Evolutionary conservation across 2,329 filamentous ascomycete species (phyloP).

Genomic region (Fusarium solani-melongenae): DNA sequence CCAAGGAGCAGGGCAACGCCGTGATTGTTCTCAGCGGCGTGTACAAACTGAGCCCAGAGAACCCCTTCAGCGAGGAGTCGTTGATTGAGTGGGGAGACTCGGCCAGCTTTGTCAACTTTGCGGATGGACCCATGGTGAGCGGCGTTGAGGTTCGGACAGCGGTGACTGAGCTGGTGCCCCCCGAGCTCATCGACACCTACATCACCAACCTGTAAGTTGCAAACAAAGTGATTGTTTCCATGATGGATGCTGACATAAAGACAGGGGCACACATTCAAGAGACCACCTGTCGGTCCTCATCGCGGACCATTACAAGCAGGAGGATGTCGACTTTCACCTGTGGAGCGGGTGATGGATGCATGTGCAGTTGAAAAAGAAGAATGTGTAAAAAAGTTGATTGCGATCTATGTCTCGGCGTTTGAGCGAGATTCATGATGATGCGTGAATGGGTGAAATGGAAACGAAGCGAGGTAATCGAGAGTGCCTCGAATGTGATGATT

Average conservation of each 20-base stretch:
- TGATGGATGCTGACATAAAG: not conserved
- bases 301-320: slow-evolving; percentile 78
- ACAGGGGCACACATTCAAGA: slow-evolving; percentile 73
- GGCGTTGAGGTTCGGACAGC: slow-evolving; percentile 83
- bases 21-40: slow-evolving; percentile 92
- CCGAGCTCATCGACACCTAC: slow-evolving; percentile 81
- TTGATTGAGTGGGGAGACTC: slow-evolving; percentile 90
- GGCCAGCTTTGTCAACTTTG: slow-evolving; percentile 78
- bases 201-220: slow-evolving; percentile 78
- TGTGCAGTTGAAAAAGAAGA: slow-evolving; percentile 24
- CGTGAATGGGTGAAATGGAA: slow-evolving; percentile 19
- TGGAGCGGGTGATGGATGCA: slow-evolving; percentile 46
- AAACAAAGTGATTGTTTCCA: not conserved
- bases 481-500: slow-evolving; percentile 16
- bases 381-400: slow-evolving; percentile 15
- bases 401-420: slow-evolving; percentile 25
- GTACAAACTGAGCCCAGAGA: slow-evolving; percentile 93
- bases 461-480: not conserved
- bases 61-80: slow-evolving; percentile 83
- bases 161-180: slow-evolving; percentile 83
- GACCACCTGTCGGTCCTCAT: slow-evolving; percentile 80
- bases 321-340: slow-evolving; percentile 73
- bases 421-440: slow-evolving; percentile 23
- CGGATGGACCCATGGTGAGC: slow-evolving; percentile 82
- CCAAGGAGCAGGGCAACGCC: slow-evolving; percentile 82